Conservation (phyloP, 352 stramenopile genomes). For the Globisporangium orthogonon region DNA sequence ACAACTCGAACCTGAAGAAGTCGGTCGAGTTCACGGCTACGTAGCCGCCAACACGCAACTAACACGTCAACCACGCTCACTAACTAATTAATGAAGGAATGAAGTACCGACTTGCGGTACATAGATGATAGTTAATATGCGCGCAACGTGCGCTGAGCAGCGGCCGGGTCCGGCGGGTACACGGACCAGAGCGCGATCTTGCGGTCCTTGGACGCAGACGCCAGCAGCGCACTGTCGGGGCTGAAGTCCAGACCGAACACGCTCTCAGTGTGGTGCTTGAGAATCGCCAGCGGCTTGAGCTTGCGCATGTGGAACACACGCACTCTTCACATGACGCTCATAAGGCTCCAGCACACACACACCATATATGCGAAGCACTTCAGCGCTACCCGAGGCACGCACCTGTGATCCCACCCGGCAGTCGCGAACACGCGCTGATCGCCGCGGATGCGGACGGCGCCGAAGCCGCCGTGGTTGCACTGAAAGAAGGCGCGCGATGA, state of each 20-base stretch:
- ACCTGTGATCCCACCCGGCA: constrained; percentile 72
- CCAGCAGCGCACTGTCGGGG: constrained; percentile 43
- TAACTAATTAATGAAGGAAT: background rate
- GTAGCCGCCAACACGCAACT: background rate
- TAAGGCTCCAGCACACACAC: background rate
- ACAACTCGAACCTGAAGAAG: constrained; percentile 85
- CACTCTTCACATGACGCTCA: constrained; percentile 15
- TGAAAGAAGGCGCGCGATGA: constrained; percentile 43
- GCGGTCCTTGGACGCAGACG: constrained; percentile 74
- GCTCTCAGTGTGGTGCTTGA: constrained; percentile 77
- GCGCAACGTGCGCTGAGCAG: constrained; percentile 19
- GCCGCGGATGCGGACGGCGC: constrained; percentile 47
- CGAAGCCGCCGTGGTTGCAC: constrained; percentile 56
- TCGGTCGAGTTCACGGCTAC: constrained; percentile 75
- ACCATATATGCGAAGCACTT: background rate
- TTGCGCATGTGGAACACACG: constrained; percentile 73
- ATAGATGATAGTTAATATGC: constrained; percentile 17
- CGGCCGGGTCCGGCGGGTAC: constrained; percentile 33
- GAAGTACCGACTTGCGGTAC: background rate
- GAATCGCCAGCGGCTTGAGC: constrained; percentile 65
- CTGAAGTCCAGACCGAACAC: constrained; percentile 72
- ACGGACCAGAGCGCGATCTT: constrained; percentile 79
- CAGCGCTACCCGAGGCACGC: background rate
- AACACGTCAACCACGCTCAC: too few species aligned
- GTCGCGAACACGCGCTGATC: constrained; percentile 80